These are phyloP conservation scores for Lobosporangium transversale DNA, from an alignment of 192 early-diverging fungal genomes.

Conservation along the genomic window DNA sequence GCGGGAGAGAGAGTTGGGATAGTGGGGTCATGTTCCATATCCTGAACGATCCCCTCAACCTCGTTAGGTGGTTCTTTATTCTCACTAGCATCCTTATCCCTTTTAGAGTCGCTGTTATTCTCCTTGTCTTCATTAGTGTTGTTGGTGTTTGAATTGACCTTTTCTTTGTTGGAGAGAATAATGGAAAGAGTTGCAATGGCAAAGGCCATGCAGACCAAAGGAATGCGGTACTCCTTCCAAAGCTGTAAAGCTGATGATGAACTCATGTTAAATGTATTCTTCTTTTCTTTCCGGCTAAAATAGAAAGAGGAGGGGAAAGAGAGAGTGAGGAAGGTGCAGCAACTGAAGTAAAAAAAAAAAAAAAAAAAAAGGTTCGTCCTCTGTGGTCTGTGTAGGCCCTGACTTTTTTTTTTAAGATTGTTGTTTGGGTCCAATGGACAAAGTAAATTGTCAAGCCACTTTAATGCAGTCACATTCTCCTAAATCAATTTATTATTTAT, in stretches of 20 bases:
- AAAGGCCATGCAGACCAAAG: constrained; percentile 47
- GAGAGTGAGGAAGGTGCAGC: neutral
- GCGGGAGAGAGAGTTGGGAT: constrained; percentile 17
- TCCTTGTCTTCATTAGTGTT: neutral
- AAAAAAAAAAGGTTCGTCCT: no score
- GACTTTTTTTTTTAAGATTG: neutral
- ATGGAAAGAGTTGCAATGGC: constrained; percentile 48
- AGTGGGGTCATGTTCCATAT: constrained; percentile 36
- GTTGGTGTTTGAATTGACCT: no score
- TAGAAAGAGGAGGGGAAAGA: constrained; percentile 1
- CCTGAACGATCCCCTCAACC: constrained; percentile 26
- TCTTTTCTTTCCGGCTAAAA: neutral
- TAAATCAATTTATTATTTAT: no score
- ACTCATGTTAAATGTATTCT: constrained; percentile 16
- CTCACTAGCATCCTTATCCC: neutral
- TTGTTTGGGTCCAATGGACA: neutral
- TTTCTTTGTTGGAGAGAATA: constrained; percentile 37
- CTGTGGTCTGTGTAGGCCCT: neutral
- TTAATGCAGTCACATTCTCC: no score
- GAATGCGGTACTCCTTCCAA: constrained; percentile 53
- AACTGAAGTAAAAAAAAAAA: neutral
- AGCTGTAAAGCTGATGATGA: constrained; percentile 40
- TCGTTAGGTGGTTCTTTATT: constrained; percentile 10
- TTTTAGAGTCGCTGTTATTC: neutral
- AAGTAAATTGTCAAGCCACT: neutral